Evolutionary conservation across 805 yeast species (phyloP).

Genomic region (Kodamaea jinghongensis): DNA sequence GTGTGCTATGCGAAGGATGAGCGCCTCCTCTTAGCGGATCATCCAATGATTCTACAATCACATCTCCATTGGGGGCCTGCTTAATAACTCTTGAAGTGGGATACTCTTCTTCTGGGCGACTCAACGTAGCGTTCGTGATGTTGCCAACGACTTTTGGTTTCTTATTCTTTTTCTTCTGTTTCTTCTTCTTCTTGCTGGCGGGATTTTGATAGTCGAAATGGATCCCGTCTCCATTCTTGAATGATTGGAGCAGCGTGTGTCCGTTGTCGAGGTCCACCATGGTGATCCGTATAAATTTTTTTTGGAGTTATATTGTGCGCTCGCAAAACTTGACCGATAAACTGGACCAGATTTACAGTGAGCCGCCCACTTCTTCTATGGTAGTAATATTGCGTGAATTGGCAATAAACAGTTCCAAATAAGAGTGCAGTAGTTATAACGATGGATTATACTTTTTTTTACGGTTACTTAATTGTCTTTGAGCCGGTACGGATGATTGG

Average conservation of each 20-base stretch:
- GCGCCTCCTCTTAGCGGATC: not conserved
- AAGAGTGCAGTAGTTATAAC: too few relatives aligned
- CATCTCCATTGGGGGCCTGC: conserved; percentile 72
- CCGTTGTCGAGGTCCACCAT: conserved; percentile 1
- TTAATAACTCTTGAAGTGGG: conserved; percentile 71
- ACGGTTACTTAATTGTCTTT: too few relatives aligned
- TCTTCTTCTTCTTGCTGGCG: conserved; percentile 22
- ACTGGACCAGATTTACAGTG: too few relatives aligned
- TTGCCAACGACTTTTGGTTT: conserved; percentile 8
- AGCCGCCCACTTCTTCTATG: too few relatives aligned
- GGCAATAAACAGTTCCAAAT: too few relatives aligned
- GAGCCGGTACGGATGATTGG: too few relatives aligned
- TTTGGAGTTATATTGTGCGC: too few relatives aligned
- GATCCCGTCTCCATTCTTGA: conserved; percentile 33
- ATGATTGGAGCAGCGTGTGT: conserved; percentile 8
- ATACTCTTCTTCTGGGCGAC: conserved; percentile 59
- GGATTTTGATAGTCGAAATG: conserved; percentile 24
- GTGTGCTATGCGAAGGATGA: conserved; percentile 12
- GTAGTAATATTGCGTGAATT: too few relatives aligned
- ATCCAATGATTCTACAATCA: conserved; percentile 61
- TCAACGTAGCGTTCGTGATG: conserved; percentile 42
- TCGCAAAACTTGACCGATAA: too few relatives aligned
- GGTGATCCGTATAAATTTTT: too few relatives aligned
- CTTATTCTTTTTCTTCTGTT: conserved; percentile 28
- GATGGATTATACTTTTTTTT: too few relatives aligned